These are phyloP conservation scores for Lonicera japonica DNA, from an alignment of 129 eudicot genomes.

Conservation along the genomic window DNA sequence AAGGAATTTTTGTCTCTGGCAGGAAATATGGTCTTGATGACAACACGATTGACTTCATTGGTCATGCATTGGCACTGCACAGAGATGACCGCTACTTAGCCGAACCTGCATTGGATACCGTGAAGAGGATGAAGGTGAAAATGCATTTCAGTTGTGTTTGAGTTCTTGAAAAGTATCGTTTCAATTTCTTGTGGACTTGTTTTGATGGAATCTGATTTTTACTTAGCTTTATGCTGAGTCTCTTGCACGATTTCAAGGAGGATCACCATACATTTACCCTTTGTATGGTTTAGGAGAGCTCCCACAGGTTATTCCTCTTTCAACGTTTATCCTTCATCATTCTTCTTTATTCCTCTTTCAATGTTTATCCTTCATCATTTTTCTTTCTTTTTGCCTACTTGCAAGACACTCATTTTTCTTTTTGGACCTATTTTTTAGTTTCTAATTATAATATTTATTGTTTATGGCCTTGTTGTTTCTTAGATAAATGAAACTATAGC, in stretches of 20 bases:
- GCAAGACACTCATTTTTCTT: background rate
- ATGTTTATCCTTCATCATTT: background rate
- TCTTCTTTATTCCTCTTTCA: no score
- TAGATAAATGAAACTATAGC: no score
- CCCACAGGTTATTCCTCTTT: slow-evolving; percentile 44
- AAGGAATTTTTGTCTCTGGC: slow-evolving; percentile 12
- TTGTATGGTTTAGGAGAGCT: slow-evolving; percentile 67
- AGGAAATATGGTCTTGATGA: slow-evolving; percentile 96
- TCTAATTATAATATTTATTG: no score
- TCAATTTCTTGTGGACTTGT: no score
- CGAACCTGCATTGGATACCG: slow-evolving; percentile 89
- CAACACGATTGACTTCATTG: slow-evolving; percentile 89
- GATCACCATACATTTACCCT: slow-evolving; percentile 70
- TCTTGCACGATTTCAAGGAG: slow-evolving; percentile 73
- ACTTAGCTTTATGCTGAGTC: slow-evolving; percentile 63
- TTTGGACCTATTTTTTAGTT: background rate
- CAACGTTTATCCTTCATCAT: no score
- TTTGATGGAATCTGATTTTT: background rate
- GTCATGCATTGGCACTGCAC: slow-evolving; percentile 92
- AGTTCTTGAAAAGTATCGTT: background rate
- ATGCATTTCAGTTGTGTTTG: background rate
- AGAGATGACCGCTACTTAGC: slow-evolving; percentile 85
- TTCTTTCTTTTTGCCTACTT: background rate
- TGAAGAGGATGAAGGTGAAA: slow-evolving; percentile 85
- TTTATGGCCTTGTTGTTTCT: no score